Evolutionary conservation across 345 rosid species (phyloP), one percentile per base, ranked within the genome.

Genomic region (Acer negundo): DNA sequence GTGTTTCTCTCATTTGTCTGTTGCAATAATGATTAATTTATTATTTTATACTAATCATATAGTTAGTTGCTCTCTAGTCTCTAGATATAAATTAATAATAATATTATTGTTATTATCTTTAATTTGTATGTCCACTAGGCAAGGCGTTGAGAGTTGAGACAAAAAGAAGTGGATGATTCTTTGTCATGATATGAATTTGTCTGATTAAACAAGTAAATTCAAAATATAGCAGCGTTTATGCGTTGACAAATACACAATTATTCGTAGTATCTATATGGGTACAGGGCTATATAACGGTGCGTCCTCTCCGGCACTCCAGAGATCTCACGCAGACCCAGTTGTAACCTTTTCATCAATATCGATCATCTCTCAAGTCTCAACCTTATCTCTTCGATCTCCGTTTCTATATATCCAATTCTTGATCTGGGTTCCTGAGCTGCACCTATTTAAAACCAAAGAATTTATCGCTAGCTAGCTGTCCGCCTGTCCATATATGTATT

Each of bases 201-300:
- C 26, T 64, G n/a, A n/a, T n/a, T n/a, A 44, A 26, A 62, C 24
- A 11, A 70, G 17, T 11, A 24, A 38, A 66, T 80, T 83, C 83
- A 77, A 83, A 80, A 67, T 75, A 47, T 10, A 38, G 58, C 66
- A 59, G 81, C 69, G 5, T 42, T 31, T 59, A 67, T 79, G 81
- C 79, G 86, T 83, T 83, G 83, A 80, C 86, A 83, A 70, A 8
- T 64, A 15, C 53, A n/a, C 51, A 53, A 49, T 67, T 42, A 38
- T 67, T 64, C 20, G 53, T 4, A 82, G 79, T 20, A 0, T 56
- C 15, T 68, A 67, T 72, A 62, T 72, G 75, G 83, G 79, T 31
- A 7, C 26, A 75, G 80, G 12, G 61, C 79, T 74, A 75, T 65
- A 62, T 71, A 74, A 61, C 85, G 76, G 53, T 17, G 53, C 70